A percentile compares a stretch with the other conserved stretches of the same genome.
These are phyloP conservation scores for Cenococcum geophilum DNA, from an alignment of 495 filamentous ascomycete species.

Conservation along the genomic window DNA sequence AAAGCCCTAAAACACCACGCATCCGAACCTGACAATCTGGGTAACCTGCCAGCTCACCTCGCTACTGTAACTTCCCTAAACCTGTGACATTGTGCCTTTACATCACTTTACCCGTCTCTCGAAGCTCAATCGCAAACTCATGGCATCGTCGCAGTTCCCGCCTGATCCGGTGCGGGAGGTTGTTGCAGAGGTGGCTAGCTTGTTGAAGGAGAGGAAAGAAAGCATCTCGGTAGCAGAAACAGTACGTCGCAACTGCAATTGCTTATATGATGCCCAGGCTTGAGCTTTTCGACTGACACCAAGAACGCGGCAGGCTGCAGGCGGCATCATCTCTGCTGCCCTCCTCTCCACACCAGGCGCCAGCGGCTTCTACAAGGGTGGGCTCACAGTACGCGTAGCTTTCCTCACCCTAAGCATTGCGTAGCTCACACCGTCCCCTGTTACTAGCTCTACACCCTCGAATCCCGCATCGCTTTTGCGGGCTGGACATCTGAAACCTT, in stretches of 20 bases:
- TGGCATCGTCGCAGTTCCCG: constrained; percentile 39
- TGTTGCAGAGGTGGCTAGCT: constrained; percentile 45
- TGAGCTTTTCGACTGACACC: not conserved
- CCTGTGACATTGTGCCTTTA: not conserved
- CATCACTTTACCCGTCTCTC: not conserved
- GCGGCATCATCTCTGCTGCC: constrained; percentile 54
- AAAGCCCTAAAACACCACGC: too few relatives aligned
- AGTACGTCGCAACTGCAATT: constrained; percentile 34
- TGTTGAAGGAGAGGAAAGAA: constrained; percentile 49
- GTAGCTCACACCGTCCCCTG: not conserved
- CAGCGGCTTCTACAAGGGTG: constrained; percentile 52
- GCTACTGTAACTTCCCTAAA: not conserved
- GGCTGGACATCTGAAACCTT: constrained; percentile 53
- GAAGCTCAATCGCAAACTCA: not conserved
- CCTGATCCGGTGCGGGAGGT: constrained; percentile 47
- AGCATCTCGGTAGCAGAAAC: constrained; percentile 57
- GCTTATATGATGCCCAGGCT: not conserved
- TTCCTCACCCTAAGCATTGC: not conserved
- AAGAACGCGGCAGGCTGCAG: constrained; percentile 45
- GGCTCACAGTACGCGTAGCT: constrained; percentile 44
- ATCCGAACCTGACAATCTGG: too few relatives aligned
- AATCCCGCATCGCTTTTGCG: constrained; percentile 53
- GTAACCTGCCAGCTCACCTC: not conserved
- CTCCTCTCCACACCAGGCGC: constrained; percentile 53
- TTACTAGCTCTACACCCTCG: constrained; percentile 52